These are phyloP conservation scores for Apiotrichum montevideense DNA, from an alignment of 1,284 basidiomycete genomes.

Conservation along the genomic window DNA sequence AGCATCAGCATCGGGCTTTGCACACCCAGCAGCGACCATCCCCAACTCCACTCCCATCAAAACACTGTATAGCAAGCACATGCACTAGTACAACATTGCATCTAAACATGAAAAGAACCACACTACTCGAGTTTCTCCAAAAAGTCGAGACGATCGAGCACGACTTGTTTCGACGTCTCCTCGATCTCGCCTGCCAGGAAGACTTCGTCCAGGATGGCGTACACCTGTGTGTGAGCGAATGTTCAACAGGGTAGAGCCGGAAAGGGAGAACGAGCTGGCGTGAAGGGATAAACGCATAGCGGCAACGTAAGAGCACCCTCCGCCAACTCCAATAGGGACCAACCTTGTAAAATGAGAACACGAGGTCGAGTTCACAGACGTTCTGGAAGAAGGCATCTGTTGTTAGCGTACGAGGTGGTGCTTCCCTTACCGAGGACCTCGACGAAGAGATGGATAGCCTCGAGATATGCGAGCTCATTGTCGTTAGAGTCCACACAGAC, in stretches of 20 bases:
- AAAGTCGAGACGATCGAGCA: conserved; percentile 79
- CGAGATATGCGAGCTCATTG: conserved; percentile 93
- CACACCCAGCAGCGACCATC: neutral
- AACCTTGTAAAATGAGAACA: conserved; percentile 98
- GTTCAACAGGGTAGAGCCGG: neutral
- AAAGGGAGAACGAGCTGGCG: no score
- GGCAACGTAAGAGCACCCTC: no score
- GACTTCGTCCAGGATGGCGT: conserved; percentile 95
- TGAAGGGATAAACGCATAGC: no score
- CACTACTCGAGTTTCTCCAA: conserved; percentile 67
- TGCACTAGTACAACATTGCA: conserved; percentile 12
- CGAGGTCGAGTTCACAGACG: conserved; percentile 91
- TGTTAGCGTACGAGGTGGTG: neutral
- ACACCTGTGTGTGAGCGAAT: conserved; percentile 57
- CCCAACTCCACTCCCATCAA: neutral
- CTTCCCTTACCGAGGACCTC: conserved; percentile 81
- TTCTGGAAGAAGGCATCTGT: conserved; percentile 97
- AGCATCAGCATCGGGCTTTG: no score
- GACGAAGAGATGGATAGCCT: conserved; percentile 96
- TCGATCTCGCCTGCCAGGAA: conserved; percentile 98
- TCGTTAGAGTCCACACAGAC: conserved; percentile 96
- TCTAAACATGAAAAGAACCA: neutral
- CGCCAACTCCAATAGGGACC: conserved; percentile 3
- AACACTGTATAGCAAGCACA: neutral
- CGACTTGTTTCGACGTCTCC: conserved; percentile 94